Conservation (phyloP, 1,284 basidiomycete species). For the Pyrrhoderma lamaoense region DNA sequence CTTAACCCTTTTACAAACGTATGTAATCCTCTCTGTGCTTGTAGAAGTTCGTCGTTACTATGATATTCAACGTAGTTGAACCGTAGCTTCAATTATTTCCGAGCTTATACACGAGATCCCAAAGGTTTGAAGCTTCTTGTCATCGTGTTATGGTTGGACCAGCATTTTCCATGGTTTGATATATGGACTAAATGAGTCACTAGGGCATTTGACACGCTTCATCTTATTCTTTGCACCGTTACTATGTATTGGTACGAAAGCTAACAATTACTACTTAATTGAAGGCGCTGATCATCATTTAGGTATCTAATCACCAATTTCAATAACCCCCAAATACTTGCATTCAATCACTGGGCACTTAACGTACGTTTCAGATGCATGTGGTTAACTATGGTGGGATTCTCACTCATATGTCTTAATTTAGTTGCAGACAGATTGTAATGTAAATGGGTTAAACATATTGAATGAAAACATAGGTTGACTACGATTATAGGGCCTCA, state of each 20-base stretch:
- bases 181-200: neutral
- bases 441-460: conserved; percentile 20
- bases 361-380: conserved; percentile 23
- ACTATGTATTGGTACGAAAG: conserved; percentile 25
- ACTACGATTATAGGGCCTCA: conserved; percentile 18
- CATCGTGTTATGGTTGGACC: conserved; percentile 21
- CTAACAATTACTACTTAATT: neutral
- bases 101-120: conserved; percentile 23
- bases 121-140: conserved; percentile 22
- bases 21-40: conserved; percentile 5
- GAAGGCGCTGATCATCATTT: neutral
- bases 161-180: neutral
- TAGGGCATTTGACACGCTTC: conserved; percentile 24
- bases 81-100: conserved; percentile 15
- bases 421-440: conserved; percentile 29
- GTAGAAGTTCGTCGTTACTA: neutral
- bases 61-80: neutral
- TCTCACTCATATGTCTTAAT: too few species aligned
- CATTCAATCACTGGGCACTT: conserved; percentile 26
- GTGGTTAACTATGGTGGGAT: neutral
- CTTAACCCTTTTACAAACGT: conserved; percentile 27
- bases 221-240: conserved; percentile 24
- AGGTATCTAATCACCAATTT: conserved; percentile 29
- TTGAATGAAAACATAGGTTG: too few species aligned
- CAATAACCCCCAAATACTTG: conserved; percentile 22